Conservation (phyloP, 78 protist species). For the Dictyostelium capitatum region DNA sequence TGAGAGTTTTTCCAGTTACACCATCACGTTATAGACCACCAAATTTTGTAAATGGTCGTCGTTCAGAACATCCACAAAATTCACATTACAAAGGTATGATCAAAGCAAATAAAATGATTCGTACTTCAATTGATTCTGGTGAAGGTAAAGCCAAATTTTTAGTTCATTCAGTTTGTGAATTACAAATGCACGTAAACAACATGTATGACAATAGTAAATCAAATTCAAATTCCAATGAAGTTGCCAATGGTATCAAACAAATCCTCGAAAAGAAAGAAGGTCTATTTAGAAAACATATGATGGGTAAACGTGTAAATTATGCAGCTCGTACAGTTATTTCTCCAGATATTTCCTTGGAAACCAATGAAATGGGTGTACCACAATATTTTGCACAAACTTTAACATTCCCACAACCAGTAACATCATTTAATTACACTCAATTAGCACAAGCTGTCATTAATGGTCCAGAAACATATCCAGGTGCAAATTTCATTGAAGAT, state of each 20-base stretch:
- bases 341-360: slow-evolving; percentile 96
- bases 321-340: slow-evolving; percentile 99
- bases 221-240: not conserved
- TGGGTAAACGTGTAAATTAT: slow-evolving; percentile 99
- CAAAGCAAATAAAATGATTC: slow-evolving; percentile 9
- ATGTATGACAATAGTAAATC: slow-evolving; percentile 80
- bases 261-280: slow-evolving; percentile 98
- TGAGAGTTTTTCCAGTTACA: slow-evolving; percentile 54
- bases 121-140: slow-evolving; percentile 9
- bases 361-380: slow-evolving; percentile 96
- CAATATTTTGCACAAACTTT: slow-evolving; percentile 66
- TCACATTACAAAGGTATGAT: slow-evolving; percentile 56
- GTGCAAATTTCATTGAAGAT: slow-evolving; percentile 90
- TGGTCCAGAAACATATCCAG: slow-evolving; percentile 97
- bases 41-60: slow-evolving; percentile 42
- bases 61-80: slow-evolving; percentile 43
- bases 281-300: slow-evolving; percentile 98
- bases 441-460: slow-evolving; percentile 94
- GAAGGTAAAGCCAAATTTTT: slow-evolving; percentile 55
- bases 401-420: slow-evolving; percentile 85
- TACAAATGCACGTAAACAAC: slow-evolving; percentile 87
- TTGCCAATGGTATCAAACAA: slow-evolving; percentile 93
- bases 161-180: slow-evolving; percentile 65
- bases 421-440: slow-evolving; percentile 51
- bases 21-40: slow-evolving; percentile 68